Conservation (phyloP, 495 filamentous ascomycete genomes). For the Talaromyces borbonicus region DNA sequence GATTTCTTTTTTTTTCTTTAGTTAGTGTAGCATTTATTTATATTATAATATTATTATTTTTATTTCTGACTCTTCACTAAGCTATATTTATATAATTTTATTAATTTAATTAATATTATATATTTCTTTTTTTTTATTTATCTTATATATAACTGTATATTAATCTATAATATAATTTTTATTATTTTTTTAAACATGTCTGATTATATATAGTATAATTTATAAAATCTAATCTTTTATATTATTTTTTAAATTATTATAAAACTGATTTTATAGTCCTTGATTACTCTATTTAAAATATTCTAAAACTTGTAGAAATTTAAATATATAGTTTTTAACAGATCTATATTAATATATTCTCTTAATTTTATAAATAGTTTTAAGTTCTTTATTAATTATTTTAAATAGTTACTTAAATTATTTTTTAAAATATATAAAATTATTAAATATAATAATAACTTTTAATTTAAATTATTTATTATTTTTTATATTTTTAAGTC, state of each 20-base stretch:
- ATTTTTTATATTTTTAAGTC: not conserved
- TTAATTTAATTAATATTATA: not conserved
- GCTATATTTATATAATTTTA: not conserved
- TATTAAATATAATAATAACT: not conserved
- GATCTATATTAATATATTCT: not conserved
- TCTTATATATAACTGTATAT: not conserved
- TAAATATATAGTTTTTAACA: not conserved
- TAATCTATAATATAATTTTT: not conserved
- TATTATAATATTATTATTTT: not conserved
- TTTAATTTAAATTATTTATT: not conserved
- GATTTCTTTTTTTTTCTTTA: no score
- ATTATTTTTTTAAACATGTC: not conserved
- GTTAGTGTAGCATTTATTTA: not conserved
- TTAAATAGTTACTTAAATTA: not conserved
- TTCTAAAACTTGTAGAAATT: not conserved
- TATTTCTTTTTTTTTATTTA: not conserved
- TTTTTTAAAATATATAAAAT: not conserved
- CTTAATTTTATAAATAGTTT: not conserved
- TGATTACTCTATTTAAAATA: not conserved
- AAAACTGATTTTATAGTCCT: not conserved
- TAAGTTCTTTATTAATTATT: slow-evolving; percentile 2
- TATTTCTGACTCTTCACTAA: not conserved
- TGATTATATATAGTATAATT: not conserved
- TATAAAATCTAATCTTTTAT: not conserved
- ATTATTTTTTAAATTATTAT: not conserved